Base-by-base conservation (phyloP, 139 green algal species). In the Micractinium sp. region DNA sequence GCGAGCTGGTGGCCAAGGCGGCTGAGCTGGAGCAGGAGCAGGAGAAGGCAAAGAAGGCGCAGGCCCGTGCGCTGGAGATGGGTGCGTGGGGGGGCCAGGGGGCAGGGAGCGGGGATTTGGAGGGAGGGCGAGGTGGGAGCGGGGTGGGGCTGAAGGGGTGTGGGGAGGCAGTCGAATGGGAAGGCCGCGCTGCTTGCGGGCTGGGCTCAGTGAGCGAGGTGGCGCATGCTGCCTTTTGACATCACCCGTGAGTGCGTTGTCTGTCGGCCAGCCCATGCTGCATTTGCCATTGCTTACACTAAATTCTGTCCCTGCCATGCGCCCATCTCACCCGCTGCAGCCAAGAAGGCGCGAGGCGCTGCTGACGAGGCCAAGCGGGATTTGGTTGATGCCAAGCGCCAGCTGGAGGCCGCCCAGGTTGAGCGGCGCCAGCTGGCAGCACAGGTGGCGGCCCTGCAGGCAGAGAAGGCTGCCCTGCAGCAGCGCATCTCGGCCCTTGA, bases 401-500 rank as follows among this genome's bases (percentile, higher is more conserved):
- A 82, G 63, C 77, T 89, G 76, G 67, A 39, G 66, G 66, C 7
- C 36, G 82, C 29, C 23, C 39, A 31, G 4, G 84, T 69, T 2
- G 84, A 81, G 31, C 27, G 31, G 3, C 23, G 47, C 74, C 63
- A 78, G 77, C 22, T 87, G 33, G 75, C 69, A 5, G 36, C 63
- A 0, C 82, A 88, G 53, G 47, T 82, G 35, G 38, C 60, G 13
- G 60, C 38, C 41, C 81, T 83, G 56, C 88, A 92, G 76, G 76
- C 61, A 5, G 66, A 88, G 69, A 81, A 47, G 84, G 67, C 36
- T 18, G 39, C 41, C 29, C 84, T 88, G 69, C 69, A 80, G 39
- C 69, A 81, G 84, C 84, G 84, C 39, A 33, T 88, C 0, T 18
- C 66, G 27, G 82, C 82, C 0, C 36, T 81, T 16, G 84, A 88